Base-by-base conservation (phyloP, 2,329 filamentous ascomycete species). In the Exophiala mesophila region DNA sequence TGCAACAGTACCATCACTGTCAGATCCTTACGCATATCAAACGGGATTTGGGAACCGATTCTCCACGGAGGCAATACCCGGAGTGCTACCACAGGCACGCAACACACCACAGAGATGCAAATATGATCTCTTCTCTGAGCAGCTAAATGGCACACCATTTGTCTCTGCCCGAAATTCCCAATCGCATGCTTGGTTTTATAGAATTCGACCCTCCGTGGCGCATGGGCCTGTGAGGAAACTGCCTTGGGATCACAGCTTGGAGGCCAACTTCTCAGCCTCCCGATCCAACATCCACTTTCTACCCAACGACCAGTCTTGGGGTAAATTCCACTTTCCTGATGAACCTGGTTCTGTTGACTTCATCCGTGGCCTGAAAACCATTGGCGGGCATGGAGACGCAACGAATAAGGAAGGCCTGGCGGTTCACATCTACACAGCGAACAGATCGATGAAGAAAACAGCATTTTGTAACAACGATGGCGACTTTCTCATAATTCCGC, bases 401-500 rank as follows among this genome's bases (percentile, higher is more conserved):
- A 74, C 72, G 1, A 71, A 76, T 56, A 76, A 77, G 49, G 65
- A 67, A 16, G 75, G 75, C 1, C 57, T 78, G 2, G 74, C 73
- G n/a, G 75, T 74, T 36, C 74, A 71, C 58, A 73, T 78, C 49
- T 78, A 72, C 48, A 68, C 70, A 3, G 73, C 72, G 9, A 75
- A 74, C 39, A 72, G 71, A 49, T 71, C 72, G 56, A 78, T 78
- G 75, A 69, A 66, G 23, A 67, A 71, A 28, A 68, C 72, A 47
- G 74, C 75, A 1, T 78, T 78, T 55, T 76, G 75, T 55, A 76
- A 71, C 34, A 76, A 77, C 2, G 82, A 85, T 46, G 81, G 81
- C 12, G 80, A 85, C 57, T 72, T 82, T 49, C 64, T 84, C 36
- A 79, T 85, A 30, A 69, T 84, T 2, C 78, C 75, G 0, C 80